Evolutionary conservation across 1,284 basidiomycete genomes (phyloP), one percentile per base, ranked within the genome.

Genomic region (Sporisorium graminicola): DNA sequence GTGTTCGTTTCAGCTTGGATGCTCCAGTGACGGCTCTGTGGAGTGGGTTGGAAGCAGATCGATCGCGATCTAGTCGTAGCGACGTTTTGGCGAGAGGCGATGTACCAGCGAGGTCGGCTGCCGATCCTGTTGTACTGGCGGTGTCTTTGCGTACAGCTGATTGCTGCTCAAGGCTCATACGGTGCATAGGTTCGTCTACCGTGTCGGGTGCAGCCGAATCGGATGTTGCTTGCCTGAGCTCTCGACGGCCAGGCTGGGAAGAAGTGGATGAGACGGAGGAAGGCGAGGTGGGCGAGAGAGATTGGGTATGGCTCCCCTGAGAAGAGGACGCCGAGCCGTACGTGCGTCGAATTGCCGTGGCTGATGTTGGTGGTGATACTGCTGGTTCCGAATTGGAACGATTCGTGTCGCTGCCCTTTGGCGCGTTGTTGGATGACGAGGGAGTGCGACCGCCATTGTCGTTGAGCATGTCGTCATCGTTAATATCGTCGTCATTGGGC

Each of bases 401-500:
- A 20, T 43, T 10, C 13, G 31, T 33, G 22, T 43, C 47, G 20
- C 29, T 35, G 47, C 22, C 24, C 29, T 31, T 10, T 43, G 40
- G 33, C 1, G 27, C 43, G 63, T 58, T 58, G 24, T 6, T 35
- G 13, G 53, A 44, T 6, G 62, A 55, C 7, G 62, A 60, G 6
- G 50, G 26, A 37, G 52, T 33, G 22, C 47, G 37, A 1, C 44
- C 13, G 7, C n/a, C 59, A 10, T 55, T 46, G 3, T 62, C 47
- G 46, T 72, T 62, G 54, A 65, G 63, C 14, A 56, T 51, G 16
- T 65, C 63, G 24, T 72, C 69, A 26, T 77, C 65, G 37, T 65
- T 58, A 40, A 50, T n/a, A 33, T 74, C 71, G 20, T 73, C 67
- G 16, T 84, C 83, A n/a, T 71, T 65, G 8, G 82, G 78, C 14